A percentile compares a stretch with the other conserved stretches of the same genome.
Conservation (phyloP, 176 grass and related monocot species). For the Luzula sylvatica region DNA sequence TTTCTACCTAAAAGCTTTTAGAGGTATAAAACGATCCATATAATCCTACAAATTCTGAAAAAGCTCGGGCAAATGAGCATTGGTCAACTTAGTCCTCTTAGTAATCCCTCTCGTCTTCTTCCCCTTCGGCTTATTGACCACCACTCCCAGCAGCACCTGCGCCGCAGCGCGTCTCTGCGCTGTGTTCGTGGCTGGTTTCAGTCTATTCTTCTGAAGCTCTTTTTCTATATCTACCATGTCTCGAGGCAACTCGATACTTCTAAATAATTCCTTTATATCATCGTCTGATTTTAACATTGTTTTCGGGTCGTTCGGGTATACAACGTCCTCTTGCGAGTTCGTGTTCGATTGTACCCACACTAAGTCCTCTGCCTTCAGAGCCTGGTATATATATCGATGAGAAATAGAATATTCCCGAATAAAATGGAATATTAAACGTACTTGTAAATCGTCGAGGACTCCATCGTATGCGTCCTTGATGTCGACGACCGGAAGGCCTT, state of each 20-base stretch:
- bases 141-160: constrained; percentile 32
- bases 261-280: constrained; percentile 65
- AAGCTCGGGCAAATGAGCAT: constrained; percentile 88
- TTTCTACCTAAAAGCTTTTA: too few relatives aligned
- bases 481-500: constrained; percentile 75
- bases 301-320: constrained; percentile 81
- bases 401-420: too few relatives aligned
- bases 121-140: constrained; percentile 24
- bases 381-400: neutral
- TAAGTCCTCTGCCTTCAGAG: constrained; percentile 81
- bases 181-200: constrained; percentile 77
- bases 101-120: constrained; percentile 63
- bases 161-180: constrained; percentile 44
- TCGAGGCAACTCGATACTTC: constrained; percentile 48
- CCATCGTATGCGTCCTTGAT: constrained; percentile 70
- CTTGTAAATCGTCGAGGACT: constrained; percentile 74
- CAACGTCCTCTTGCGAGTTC: constrained; percentile 90
- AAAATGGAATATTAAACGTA: constrained; percentile 3
- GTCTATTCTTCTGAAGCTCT: constrained; percentile 70
- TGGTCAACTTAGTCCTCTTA: constrained; percentile 73
- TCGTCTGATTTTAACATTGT: constrained; percentile 60
- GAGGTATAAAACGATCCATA: too few relatives aligned
- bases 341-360: too few relatives aligned
- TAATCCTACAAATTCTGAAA: constrained; percentile 41
- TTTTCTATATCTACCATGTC: constrained; percentile 83